Base-by-base conservation (phyloP, 176 grass and related monocot genomes). In the Alloteropsis semialata region DNA sequence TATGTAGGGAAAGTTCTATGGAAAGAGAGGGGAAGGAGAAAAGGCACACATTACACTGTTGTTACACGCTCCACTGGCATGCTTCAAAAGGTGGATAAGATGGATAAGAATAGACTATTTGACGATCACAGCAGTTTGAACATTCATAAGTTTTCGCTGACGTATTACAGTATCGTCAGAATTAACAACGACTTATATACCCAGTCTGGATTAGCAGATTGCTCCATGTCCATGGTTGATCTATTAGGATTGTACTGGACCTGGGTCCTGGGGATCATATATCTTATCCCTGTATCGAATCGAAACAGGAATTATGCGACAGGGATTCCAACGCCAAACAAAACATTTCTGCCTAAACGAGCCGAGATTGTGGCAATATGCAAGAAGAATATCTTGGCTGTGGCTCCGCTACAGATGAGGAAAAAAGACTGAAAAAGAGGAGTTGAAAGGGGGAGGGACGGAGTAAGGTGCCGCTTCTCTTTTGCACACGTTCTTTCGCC, bases 401-500 rank as follows among this genome's bases (percentile, higher is more conserved):
- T 8, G 18, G 15, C 39, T 30, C 75, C 45, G 13, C 76, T 53
- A 43, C 48, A 66, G 28, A 51, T 16, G 63, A 63, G 72, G 29
- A 57, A 86, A 86, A 82, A 58, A 39, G 30, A 0, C 8, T 39
- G 46, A 19, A 62, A 81, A 45, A 84, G 51, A 84, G 51, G 55
- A 81, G 32, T 21, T 44, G 51, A 77, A 76, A 82, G 78, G 57
- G 25, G 17, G 33, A 55, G 28, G 43, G 33, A 55, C 22, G 43
- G 19, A 63, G 87, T 74, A 88, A 88, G 66, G 66, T 64, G 87
- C 87, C 41, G 64, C 54, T 56, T 61, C 82, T 69, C 88, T 89
- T 89, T 85, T 56, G 83, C 72, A 89, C 83, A 77, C 63, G 83
- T 61, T 86, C 72, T 84, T 82, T 89, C 53, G 71, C 62, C 45